Conservation (phyloP, 495 filamentous ascomycete genomes). For the Diplogelasinospora grovesii region DNA sequence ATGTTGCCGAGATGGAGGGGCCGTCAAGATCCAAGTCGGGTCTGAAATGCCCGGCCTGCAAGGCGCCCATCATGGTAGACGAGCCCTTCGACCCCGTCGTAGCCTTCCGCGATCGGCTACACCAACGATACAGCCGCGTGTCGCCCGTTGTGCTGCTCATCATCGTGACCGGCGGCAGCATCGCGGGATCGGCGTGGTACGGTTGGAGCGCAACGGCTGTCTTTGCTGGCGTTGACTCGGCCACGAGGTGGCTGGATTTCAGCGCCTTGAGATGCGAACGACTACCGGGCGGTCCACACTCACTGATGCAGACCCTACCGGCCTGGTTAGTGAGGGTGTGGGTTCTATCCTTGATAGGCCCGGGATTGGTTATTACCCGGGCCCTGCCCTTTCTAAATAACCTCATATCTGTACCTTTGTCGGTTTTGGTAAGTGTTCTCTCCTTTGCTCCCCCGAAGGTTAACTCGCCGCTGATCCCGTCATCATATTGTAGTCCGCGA, state of each 20-base stretch:
- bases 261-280: background rate
- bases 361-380: conserved; percentile 32
- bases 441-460: background rate
- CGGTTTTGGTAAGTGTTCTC: conserved; percentile 25
- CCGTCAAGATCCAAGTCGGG: conserved; percentile 50
- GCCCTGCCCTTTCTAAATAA: conserved; percentile 22
- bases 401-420: conserved; percentile 26
- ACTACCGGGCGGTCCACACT: background rate
- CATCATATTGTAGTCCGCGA: conserved; percentile 17
- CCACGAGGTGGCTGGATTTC: conserved; percentile 18
- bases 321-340: conserved; percentile 6
- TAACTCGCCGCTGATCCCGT: background rate
- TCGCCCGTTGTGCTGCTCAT: conserved; percentile 54
- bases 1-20: conserved; percentile 75
- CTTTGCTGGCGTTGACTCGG: conserved; percentile 31
- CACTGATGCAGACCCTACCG: too few species aligned
- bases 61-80: conserved; percentile 65
- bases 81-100: conserved; percentile 65
- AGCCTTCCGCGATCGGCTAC: conserved; percentile 47
- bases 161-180: conserved; percentile 47
- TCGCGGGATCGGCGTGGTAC: conserved; percentile 36
- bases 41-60: conserved; percentile 83
- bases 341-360: conserved; percentile 31
- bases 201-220: conserved; percentile 25
- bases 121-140: conserved; percentile 46